A percentile compares a stretch with the other conserved stretches of the same genome.
Evolutionary conservation across 371 early-diverging fungal genomes (phyloP).

Genomic region (Mucor saturninus): DNA sequence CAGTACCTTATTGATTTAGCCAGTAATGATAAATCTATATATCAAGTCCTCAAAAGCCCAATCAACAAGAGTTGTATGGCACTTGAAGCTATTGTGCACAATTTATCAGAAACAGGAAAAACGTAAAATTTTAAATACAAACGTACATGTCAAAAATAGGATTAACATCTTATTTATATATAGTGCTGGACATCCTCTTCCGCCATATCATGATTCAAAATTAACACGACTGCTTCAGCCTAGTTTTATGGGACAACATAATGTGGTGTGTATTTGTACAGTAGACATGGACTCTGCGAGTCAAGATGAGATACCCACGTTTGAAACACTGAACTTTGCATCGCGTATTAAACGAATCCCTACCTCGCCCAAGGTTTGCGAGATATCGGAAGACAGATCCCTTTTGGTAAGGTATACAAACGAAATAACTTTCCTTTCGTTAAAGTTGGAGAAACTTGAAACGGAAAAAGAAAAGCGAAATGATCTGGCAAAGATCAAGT

Average conservation of each 20-base stretch:
- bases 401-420: conserved; percentile 13
- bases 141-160: background rate
- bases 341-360: conserved; percentile 74
- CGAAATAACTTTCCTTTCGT: conserved; percentile 3
- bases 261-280: conserved; percentile 82
- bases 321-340: conserved; percentile 90
- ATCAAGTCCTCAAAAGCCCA: conserved; percentile 19
- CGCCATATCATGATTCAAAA: conserved; percentile 92
- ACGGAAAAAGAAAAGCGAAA: background rate
- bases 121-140: conserved; percentile 1
- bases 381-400: conserved; percentile 25
- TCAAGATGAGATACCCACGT: conserved; percentile 68
- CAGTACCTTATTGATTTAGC: conserved; percentile 26
- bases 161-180: background rate
- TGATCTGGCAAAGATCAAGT: conserved; percentile 8
- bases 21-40: conserved; percentile 27
- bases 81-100: conserved; percentile 23
- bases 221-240: conserved; percentile 87
- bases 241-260: conserved; percentile 79
- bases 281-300: conserved; percentile 67
- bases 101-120: conserved; percentile 22
- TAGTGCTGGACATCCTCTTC: conserved; percentile 57
- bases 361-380: conserved; percentile 20
- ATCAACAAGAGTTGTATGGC: conserved; percentile 27
- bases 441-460: conserved; percentile 9